These are phyloP conservation scores for Neurospora cerealis DNA, from an alignment of 495 filamentous ascomycete genomes.

Conservation along the genomic window DNA sequence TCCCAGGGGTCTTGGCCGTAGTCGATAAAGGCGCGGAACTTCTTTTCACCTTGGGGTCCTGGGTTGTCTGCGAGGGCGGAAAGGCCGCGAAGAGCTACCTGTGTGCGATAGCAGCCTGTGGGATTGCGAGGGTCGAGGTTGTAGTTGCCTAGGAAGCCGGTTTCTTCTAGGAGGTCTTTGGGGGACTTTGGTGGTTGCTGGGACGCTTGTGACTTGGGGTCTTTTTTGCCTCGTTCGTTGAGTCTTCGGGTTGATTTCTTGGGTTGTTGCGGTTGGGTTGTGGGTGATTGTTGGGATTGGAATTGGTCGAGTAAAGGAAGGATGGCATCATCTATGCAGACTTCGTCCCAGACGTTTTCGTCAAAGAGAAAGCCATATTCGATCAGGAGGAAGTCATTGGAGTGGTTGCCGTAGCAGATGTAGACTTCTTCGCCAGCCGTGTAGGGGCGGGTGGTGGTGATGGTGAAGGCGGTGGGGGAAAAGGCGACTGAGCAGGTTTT, in stretches of 20 bases:
- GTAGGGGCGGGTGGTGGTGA: constrained; percentile 47
- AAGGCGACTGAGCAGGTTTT: constrained; percentile 49
- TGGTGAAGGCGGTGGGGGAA: constrained; percentile 47
- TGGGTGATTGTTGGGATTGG: not conserved
- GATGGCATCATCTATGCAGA: constrained; percentile 59
- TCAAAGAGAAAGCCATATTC: constrained; percentile 77
- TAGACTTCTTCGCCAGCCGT: constrained; percentile 60
- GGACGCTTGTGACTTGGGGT: not conserved
- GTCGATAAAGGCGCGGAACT: not conserved
- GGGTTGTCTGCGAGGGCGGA: not conserved
- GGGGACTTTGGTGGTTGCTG: not conserved
- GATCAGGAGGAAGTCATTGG: constrained; percentile 69
- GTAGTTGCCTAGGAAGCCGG: constrained; percentile 61
- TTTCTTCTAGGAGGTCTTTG: constrained; percentile 41
- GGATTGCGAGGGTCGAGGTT: constrained; percentile 40
- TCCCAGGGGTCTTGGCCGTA: not conserved
- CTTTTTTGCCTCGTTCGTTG: not conserved
- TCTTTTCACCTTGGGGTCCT: not conserved
- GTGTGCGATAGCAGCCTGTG: constrained; percentile 60
- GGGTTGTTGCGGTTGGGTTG: too few relatives aligned
- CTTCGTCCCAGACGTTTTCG: constrained; percentile 56
- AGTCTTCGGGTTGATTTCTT: not conserved
- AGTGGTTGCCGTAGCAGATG: constrained; percentile 71
- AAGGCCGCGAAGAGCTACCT: constrained; percentile 48
- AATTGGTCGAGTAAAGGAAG: constrained; percentile 38